A percentile compares a stretch with the other conserved stretches of the same genome.
These are phyloP conservation scores for Fusarium domesticum DNA, from an alignment of 2,329 filamentous ascomycete genomes.

Conservation along the genomic window DNA sequence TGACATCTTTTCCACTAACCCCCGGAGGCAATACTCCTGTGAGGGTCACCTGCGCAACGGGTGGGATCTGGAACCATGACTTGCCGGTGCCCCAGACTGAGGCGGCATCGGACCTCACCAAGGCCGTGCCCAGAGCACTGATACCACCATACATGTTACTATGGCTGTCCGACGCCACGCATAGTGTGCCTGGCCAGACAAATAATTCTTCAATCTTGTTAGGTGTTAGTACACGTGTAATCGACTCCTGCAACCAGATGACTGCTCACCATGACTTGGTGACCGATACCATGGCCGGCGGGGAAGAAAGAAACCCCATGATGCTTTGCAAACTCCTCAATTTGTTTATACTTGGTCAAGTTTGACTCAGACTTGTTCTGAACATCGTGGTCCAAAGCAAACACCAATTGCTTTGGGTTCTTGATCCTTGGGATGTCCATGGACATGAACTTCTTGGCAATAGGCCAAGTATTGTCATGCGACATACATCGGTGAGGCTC, in stretches of 20 bases:
- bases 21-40: constrained; percentile 70
- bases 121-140: constrained; percentile 68
- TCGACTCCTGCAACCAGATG: no score
- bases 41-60: constrained; percentile 73
- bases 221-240: not conserved
- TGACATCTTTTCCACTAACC: constrained; percentile 52
- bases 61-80: constrained; percentile 76
- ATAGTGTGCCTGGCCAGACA: constrained; percentile 76
- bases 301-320: constrained; percentile 76
- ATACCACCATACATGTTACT: constrained; percentile 81
- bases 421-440: constrained; percentile 71
- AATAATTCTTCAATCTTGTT: constrained; percentile 53
- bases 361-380: constrained; percentile 66
- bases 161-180: constrained; percentile 74
- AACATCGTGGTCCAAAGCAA: constrained; percentile 82
- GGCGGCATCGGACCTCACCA: constrained; percentile 81
- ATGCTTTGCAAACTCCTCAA: constrained; percentile 73
- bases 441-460: constrained; percentile 72
- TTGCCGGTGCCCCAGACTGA: constrained; percentile 77
- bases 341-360: constrained; percentile 75
- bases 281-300: constrained; percentile 76
- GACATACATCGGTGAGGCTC: constrained; percentile 72
- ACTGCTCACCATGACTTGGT: constrained; percentile 64
- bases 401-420: constrained; percentile 71
- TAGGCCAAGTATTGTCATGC: constrained; percentile 78